phyloP scores from a whole-genome alignment of 257 asterid genomes.

The Plantago major region DNA sequence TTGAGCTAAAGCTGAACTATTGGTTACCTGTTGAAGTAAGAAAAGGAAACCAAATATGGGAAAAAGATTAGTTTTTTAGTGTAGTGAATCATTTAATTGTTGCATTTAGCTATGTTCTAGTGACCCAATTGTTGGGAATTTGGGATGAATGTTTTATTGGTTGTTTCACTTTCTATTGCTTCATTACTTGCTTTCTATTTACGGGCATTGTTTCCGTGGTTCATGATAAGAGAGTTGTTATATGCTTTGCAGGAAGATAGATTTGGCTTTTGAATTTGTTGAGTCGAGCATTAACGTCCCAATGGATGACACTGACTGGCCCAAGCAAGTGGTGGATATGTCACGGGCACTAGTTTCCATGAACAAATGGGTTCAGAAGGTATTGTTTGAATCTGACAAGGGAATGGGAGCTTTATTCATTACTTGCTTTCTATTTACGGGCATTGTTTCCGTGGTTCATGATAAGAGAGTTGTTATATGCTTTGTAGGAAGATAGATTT shows the following conservation, averaged over 20 bases:
- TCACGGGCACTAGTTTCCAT: conserved; percentile 56
- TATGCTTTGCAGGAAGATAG: conserved; percentile 64
- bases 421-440: too few relatives aligned
- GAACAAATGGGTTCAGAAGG: conserved; percentile 65
- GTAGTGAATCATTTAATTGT: too few relatives aligned
- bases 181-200: too few relatives aligned
- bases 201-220: too few relatives aligned
- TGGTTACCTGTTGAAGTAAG: not conserved
- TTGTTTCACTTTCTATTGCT: too few relatives aligned
- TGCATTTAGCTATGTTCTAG: too few relatives aligned
- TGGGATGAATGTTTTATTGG: not conserved
- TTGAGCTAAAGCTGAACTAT: not conserved
- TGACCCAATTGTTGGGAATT: too few relatives aligned
- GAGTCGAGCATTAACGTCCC: conserved; percentile 31
- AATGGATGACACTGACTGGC: conserved; percentile 22
- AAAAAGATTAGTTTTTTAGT: not conserved
- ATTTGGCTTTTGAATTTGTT: conserved; percentile 57
- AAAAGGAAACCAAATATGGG: not conserved
- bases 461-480: conserved; percentile 9
- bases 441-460: not conserved
- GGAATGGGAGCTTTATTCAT: conserved; percentile 36
- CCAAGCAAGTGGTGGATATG: conserved; percentile 47
- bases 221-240: conserved; percentile 5
- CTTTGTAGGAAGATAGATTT: conserved; percentile 69
- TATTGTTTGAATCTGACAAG: conserved; percentile 61